Base-by-base conservation (phyloP, 2,329 filamentous ascomycete species). In the Chrysosporium keratinophilum region DNA sequence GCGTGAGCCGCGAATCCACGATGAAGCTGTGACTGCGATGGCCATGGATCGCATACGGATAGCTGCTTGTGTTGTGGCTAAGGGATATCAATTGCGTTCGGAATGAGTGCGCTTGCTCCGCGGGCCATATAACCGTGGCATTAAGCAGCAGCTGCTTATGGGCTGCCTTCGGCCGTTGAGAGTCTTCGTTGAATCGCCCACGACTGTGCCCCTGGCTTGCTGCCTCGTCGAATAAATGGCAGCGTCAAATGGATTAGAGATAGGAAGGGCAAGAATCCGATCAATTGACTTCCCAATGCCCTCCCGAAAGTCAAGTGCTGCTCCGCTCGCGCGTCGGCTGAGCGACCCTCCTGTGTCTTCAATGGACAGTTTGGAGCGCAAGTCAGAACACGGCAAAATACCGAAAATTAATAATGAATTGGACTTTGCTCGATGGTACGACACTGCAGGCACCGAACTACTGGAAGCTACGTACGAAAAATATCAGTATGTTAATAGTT, bases 401-500 rank as follows among this genome's bases (percentile, higher is more conserved):
- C 37, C 34, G 34, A 63, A 74, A 56, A 59, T 81, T 68, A 70
- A 77, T 76, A 72, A 82, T 72, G 69, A 81, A 59, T 65, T 83
- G 28, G 79, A 82, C 7, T 79, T 83, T 51, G 76, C 75, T 23
- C 69, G 74, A 57, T 81, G 80, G 74, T 82, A 83, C 64, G 71
- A 75, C 58, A 71, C 70, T 19, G 67, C 84, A 50, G 82, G 85
- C 61, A 78, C 81, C 45, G 80, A 82, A 60, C 71, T 97, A 64
- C 74, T 95, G 31, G 81, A 90, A 62, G 83, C 88, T 51, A 93
- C 87, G 66, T 88, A 95, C 67, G 83, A 87, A 60, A 83, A 91
- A 66, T 95, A 95, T 68, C 75, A 85, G 83, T 90, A 78, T 61
- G 82, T 67, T 28, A 34, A 11, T 40, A 14, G 7, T 43, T 50